Evolutionary conservation across 2,329 filamentous ascomycete genomes (phyloP), one percentile per base, ranked within the genome.

Genomic region (Pseudonectria buxi): DNA sequence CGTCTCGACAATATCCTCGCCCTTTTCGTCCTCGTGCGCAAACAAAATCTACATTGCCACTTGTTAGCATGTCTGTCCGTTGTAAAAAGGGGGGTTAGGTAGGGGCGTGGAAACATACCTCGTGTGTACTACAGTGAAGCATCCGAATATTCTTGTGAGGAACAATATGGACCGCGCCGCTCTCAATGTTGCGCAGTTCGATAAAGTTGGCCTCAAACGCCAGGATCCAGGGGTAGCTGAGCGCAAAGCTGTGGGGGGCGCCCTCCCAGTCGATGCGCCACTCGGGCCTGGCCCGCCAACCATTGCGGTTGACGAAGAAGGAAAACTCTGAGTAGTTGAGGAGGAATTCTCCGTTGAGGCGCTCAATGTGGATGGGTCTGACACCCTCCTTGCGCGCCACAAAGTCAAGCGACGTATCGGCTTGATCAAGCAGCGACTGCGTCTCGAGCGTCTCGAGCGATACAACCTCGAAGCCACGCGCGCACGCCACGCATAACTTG

Each of bases 201-300:
- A 98, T 94, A 56, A 98, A 98, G 56, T 92, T 95, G 26, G 88
- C 81, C 65, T 98, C 92, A 59, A 98, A 98, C 1, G 90, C 92
- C 53, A 98, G 69, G 45, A 98, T 95, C 74, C 94, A 98, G 31
- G 92, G 92, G 55, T 94, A 94, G 48, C 88, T 95, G 36, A 96
- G 80, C 1, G 92, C 92, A 62, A 98, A 98, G 39, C 81, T 83
- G 53, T 87, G 83, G 27, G 92, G 92, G 29, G 80, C 86, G 37
- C 92, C 92, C 67, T 98, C 92, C 92, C 92, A 98, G 45, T 90
- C 84, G 56, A 98, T 95, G 53, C 84, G 82, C 92, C 92, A 98
- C 62, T 98, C 92, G 5, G 89, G 88, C 53, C 89, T 76, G 35
- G 90, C 90, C 44, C 92, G 81, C 92, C 92, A 98, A 26, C 92